phyloP scores from a whole-genome alignment of 1,284 basidiomycete genomes.

The Apiotrichum sp. region DNA sequence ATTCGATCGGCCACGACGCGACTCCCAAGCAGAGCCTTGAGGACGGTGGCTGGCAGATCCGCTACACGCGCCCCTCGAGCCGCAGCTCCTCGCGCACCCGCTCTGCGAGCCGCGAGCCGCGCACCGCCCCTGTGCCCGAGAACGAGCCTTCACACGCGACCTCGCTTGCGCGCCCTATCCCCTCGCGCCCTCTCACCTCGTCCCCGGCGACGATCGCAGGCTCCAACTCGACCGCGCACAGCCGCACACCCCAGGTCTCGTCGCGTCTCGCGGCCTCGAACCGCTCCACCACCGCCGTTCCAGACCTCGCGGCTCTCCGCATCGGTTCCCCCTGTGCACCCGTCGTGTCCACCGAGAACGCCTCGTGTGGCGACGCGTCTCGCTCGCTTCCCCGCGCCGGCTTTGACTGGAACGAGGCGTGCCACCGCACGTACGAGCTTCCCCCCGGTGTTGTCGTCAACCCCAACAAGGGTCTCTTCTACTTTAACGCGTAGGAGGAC shows the following conservation, averaged over 20 bases:
- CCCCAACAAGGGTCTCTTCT: slow-evolving; percentile 40
- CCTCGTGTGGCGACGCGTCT: slow-evolving; percentile 2
- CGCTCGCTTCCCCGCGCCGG: slow-evolving; percentile 22
- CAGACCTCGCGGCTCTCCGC: slow-evolving; percentile 1
- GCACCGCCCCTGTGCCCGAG: slow-evolving; percentile 4
- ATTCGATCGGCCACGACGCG: slow-evolving; percentile 10
- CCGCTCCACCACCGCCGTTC: background rate
- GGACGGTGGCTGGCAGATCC: slow-evolving; percentile 34
- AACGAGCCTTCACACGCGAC: background rate
- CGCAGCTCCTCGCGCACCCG: slow-evolving; percentile 1
- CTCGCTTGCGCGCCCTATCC: slow-evolving; percentile 14
- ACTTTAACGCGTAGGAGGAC: slow-evolving; percentile 27
- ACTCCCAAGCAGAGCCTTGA: slow-evolving; percentile 40
- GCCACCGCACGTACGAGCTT: slow-evolving; percentile 35
- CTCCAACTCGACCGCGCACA: slow-evolving; percentile 12
- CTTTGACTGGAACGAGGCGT: slow-evolving; percentile 30
- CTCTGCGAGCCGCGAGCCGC: slow-evolving; percentile 6
- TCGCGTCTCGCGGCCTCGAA: background rate
- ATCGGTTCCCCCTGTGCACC: slow-evolving; percentile 5
- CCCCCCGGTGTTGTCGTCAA: slow-evolving; percentile 35
- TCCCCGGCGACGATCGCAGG: slow-evolving; percentile 8
- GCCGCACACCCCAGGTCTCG: slow-evolving; percentile 9
- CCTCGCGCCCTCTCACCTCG: slow-evolving; percentile 8
- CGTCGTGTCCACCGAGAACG: slow-evolving; percentile 7
- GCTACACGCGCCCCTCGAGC: slow-evolving; percentile 14